Percentiles rank a stretch among this genome's conserved stretches.
These are phyloP conservation scores for Sclerotinia spermophila DNA, from an alignment of 2,329 filamentous ascomycete species.

Conservation along the genomic window DNA sequence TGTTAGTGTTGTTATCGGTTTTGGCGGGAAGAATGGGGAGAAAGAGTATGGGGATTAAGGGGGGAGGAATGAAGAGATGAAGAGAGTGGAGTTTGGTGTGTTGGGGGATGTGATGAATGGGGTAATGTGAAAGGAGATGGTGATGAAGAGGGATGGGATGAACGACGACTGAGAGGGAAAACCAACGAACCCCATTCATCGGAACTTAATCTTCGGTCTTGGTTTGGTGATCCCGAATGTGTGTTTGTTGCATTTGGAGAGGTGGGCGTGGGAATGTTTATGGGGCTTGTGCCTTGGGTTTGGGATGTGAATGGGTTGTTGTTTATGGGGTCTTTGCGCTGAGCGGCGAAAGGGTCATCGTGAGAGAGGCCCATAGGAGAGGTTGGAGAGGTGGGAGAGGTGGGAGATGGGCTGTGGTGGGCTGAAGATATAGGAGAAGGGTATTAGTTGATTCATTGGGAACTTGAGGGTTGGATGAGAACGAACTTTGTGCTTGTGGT, in stretches of 20 bases:
- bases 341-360: constrained; percentile 10
- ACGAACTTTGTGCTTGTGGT: constrained; percentile 14
- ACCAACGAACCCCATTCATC: constrained; percentile 20
- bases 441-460: not conserved
- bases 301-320: not conserved
- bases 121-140: constrained; percentile 7
- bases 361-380: not conserved
- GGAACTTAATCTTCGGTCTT: constrained; percentile 18
- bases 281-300: not conserved
- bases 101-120: constrained; percentile 5
- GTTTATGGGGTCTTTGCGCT: constrained; percentile 6
- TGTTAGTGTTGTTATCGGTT: not conserved
- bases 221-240: not conserved
- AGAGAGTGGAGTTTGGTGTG: not conserved
- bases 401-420: constrained; percentile 2
- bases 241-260: not conserved
- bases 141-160: not conserved
- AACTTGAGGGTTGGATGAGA: not conserved
- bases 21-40: not conserved
- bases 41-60: not conserved
- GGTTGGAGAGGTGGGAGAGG: not conserved
- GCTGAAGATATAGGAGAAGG: not conserved
- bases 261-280: not conserved
- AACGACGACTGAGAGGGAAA: constrained; percentile 5
- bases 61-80: not conserved